These are phyloP conservation scores for Sclerotinia trifoliorum DNA, from an alignment of 2,329 filamentous ascomycete species.

Conservation along the genomic window DNA sequence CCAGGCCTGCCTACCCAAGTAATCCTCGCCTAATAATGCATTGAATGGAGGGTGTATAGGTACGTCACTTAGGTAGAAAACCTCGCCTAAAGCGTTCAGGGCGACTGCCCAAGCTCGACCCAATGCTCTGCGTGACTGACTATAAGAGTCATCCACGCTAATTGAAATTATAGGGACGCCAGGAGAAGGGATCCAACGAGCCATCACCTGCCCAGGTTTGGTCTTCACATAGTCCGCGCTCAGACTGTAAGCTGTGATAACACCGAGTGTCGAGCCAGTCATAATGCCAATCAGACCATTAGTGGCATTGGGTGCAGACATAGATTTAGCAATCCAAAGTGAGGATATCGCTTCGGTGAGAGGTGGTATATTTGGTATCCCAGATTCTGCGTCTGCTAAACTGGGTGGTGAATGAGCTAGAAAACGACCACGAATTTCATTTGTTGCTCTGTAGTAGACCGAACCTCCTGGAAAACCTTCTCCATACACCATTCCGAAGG, in stretches of 20 bases:
- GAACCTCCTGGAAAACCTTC: slow-evolving; percentile 84
- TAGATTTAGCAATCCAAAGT: slow-evolving; percentile 88
- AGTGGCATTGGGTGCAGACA: slow-evolving; percentile 67
- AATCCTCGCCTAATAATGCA: slow-evolving; percentile 47
- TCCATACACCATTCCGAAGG: slow-evolving; percentile 78
- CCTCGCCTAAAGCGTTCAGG: slow-evolving; percentile 89
- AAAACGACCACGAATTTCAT: slow-evolving; percentile 75
- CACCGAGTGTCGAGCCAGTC: slow-evolving; percentile 77
- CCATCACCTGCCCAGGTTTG: slow-evolving; percentile 77
- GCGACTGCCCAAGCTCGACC: slow-evolving; percentile 84
- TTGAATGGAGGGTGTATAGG: slow-evolving; percentile 56
- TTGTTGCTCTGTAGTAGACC: slow-evolving; percentile 70
- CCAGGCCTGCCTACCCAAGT: slow-evolving; percentile 71
- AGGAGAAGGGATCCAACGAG: slow-evolving; percentile 85
- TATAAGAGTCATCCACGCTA: slow-evolving; percentile 80
- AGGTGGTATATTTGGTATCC: slow-evolving; percentile 73
- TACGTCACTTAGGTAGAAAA: slow-evolving; percentile 77
- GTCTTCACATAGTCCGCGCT: slow-evolving; percentile 50
- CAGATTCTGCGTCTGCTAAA: slow-evolving; percentile 61
- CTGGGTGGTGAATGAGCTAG: slow-evolving; percentile 62
- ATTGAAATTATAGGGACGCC: slow-evolving; percentile 89
- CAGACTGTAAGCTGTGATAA: slow-evolving; percentile 79
- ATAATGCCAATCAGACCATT: slow-evolving; percentile 79
- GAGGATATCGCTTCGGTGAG: slow-evolving; percentile 70
- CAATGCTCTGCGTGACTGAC: slow-evolving; percentile 63